Evolutionary conservation across 2,329 filamentous ascomycete species (phyloP).

Genomic region (Pezicula neosporulosa): DNA sequence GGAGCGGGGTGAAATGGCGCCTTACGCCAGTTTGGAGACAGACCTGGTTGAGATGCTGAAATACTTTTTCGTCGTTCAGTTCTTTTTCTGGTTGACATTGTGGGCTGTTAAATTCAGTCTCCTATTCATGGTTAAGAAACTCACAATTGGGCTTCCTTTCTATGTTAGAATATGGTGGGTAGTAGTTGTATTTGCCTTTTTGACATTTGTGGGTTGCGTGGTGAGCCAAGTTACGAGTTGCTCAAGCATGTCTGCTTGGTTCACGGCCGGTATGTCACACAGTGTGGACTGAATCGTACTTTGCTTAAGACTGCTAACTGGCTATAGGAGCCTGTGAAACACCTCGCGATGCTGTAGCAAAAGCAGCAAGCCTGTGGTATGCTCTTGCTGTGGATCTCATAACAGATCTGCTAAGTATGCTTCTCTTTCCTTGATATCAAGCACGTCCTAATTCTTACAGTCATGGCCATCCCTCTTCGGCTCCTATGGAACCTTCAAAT

Average conservation of each 20-base stretch:
- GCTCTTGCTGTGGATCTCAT: slow-evolving; percentile 12
- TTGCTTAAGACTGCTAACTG: not conserved
- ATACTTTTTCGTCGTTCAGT: slow-evolving; percentile 34
- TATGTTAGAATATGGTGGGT: slow-evolving; percentile 34
- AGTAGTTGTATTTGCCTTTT: slow-evolving; percentile 28
- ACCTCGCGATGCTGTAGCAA: slow-evolving; percentile 9
- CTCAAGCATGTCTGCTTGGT: slow-evolving; percentile 32
- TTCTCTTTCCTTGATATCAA: not conserved
- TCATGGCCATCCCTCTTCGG: slow-evolving; percentile 14
- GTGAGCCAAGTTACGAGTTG: slow-evolving; percentile 17
- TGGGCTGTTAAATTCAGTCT: slow-evolving; percentile 38
- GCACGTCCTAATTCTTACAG: slow-evolving; percentile 3
- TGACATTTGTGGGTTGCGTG: slow-evolving; percentile 23
- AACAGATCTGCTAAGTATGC: slow-evolving; percentile 15
- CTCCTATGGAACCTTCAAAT: slow-evolving; percentile 11
- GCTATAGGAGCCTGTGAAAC: slow-evolving; percentile 3
- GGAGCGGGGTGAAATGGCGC: slow-evolving; percentile 15
- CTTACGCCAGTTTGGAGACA: slow-evolving; percentile 26
- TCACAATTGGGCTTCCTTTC: slow-evolving; percentile 29
- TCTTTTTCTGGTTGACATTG: slow-evolving; percentile 34
- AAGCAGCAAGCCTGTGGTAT: slow-evolving; percentile 13
- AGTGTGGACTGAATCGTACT: not conserved
- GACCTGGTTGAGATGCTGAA: slow-evolving; percentile 30
- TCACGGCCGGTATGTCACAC: slow-evolving; percentile 16
- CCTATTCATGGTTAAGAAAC: slow-evolving; percentile 34